Evolutionary conservation across 2,329 filamentous ascomycete genomes (phyloP).

Genomic region (Byssothecium circinans): DNA sequence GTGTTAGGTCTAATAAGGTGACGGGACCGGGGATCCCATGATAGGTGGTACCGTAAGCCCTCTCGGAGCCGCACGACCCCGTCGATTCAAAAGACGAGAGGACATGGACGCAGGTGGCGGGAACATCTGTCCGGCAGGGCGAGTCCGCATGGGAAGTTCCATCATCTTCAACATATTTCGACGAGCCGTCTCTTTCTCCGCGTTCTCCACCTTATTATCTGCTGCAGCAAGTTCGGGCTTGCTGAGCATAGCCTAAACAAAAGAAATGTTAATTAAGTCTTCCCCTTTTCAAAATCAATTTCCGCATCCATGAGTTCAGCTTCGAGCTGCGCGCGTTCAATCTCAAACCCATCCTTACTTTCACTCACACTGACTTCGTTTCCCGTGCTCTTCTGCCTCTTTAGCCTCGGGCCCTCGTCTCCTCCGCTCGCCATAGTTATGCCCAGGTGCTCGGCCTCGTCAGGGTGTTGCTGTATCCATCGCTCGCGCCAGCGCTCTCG

Average conservation of each 20-base stretch:
- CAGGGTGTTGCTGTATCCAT: constrained; percentile 34
- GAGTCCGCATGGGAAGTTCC: no score
- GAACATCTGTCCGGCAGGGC: no score
- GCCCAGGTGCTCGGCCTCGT: constrained; percentile 30
- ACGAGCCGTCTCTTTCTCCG: no score
- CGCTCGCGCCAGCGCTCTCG: constrained; percentile 70
- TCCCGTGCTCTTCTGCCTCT: constrained; percentile 29
- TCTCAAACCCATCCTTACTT: constrained; percentile 12
- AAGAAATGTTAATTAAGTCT: constrained; percentile 19
- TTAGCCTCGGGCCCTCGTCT: constrained; percentile 24
- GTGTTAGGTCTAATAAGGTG: no score
- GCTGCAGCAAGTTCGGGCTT: no score
- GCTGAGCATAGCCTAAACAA: background rate
- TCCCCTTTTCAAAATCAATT: constrained; percentile 31
- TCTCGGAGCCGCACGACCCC: no score
- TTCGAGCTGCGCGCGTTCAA: constrained; percentile 33
- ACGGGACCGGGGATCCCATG: no score
- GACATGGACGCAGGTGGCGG: no score
- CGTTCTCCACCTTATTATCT: no score
- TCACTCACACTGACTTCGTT: background rate
- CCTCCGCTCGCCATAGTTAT: constrained; percentile 14
- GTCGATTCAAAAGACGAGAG: no score
- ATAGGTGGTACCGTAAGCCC: no score
- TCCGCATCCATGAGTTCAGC: constrained; percentile 36
- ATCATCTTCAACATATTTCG: no score